Base-by-base conservation (phyloP, 2,329 filamentous ascomycete genomes). In the Stenocarpella maydis region DNA sequence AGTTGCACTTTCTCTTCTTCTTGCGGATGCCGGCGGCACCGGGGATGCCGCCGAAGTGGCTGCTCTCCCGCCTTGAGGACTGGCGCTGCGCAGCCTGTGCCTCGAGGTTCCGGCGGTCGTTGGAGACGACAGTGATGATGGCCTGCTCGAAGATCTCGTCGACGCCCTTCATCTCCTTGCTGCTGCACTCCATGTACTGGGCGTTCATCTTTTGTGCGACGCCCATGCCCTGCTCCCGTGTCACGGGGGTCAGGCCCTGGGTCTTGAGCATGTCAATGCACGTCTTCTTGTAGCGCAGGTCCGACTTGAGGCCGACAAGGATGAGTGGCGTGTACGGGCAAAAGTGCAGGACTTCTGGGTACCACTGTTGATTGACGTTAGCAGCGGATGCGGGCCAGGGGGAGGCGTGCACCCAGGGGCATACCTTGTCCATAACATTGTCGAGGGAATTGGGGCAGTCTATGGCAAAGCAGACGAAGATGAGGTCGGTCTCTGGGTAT, bases 251-350 rank as follows among this genome's bases (percentile, higher is more conserved):
- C 70, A 99, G 88, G 58, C 96, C 96, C 81, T 99, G 96, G 19
- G 95, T 97, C 84, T 97, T 98, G 82, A 99, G 93, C 80, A 99
- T 94, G 79, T 99, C 96, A 82, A 98, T 97, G 82, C 96, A 98
- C 65, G 94, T 95, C 82, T 93, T 92, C 86, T 98, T 98, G 83
- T 91, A 89, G 76, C 96, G 94, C 71, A 99, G 90, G 81, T 99
- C 96, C 28, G 95, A 98, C 83, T 99, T 99, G 77, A 99, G 90
- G 70, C 95, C 96, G 74, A 98, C 92, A 68, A 99, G 92, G 78
- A 99, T 92, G 73, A 99, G 91, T 28, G 96, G 96, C 2, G 95
- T 98, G 77, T 96, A 97, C 19, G 96, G 96, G 83, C 96, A 98
- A 86, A 99, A 99, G 82, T 99, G 96, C 68, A 98, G 90, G 76